These are phyloP conservation scores for Centaurea solstitialis DNA, from an alignment of 129 eudicot species.

Conservation along the genomic window DNA sequence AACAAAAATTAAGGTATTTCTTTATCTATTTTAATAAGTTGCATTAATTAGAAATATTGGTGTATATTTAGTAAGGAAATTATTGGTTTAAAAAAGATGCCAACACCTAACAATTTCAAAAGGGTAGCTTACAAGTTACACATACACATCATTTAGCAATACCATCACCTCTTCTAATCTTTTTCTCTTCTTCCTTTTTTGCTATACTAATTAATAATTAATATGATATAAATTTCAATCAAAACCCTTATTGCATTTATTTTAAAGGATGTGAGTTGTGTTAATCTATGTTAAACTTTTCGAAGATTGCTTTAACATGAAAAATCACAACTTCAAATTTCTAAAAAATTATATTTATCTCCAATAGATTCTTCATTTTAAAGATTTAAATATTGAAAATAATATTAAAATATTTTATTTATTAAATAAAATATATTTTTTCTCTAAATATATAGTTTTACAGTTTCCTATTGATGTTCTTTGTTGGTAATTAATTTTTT, in stretches of 20 bases:
- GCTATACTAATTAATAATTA: neutral
- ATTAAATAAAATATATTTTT: too few species aligned
- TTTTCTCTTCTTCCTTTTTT: neutral
- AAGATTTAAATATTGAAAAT: too few species aligned
- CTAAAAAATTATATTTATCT: too few species aligned
- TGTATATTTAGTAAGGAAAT: slow-evolving; percentile 1
- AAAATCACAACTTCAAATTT: too few species aligned
- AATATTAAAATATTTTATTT: too few species aligned
- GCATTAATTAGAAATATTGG: neutral
- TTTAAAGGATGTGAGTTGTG: neutral
- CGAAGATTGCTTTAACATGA: too few species aligned
- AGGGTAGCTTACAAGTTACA: slow-evolving; percentile 47
- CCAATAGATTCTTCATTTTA: too few species aligned
- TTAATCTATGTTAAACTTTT: too few species aligned
- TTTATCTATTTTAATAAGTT: neutral
- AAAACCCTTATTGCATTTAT: neutral
- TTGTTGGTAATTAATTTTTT: too few species aligned
- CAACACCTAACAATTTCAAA: slow-evolving; percentile 24
- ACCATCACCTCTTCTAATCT: slow-evolving; percentile 21
- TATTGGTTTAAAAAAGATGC: slow-evolving; percentile 26
- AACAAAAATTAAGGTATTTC: neutral
- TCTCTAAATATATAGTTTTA: too few species aligned
- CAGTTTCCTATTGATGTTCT: too few species aligned
- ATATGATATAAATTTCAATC: neutral
- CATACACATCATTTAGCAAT: slow-evolving; percentile 9